A percentile compares a stretch with the other conserved stretches of the same genome.
These are phyloP conservation scores for Acrocalymma vagum DNA, from an alignment of 2,329 filamentous ascomycete genomes.

Conservation along the genomic window DNA sequence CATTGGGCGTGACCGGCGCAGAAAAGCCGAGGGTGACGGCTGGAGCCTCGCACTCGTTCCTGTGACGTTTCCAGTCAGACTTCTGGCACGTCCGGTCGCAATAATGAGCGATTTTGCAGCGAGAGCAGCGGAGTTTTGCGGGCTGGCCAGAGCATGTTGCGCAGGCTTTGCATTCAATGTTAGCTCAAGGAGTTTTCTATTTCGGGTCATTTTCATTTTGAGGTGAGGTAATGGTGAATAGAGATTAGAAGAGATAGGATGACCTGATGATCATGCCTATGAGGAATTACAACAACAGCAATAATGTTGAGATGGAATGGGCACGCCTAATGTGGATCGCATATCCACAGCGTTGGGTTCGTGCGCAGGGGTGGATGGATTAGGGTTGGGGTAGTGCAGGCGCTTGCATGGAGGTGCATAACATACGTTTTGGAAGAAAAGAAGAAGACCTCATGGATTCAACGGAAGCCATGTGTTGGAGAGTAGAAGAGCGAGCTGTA, in stretches of 20 bases:
- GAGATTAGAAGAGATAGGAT: too few relatives aligned
- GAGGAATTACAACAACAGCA: too few relatives aligned
- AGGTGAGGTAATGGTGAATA: neutral
- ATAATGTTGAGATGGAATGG: too few relatives aligned
- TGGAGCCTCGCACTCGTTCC: constrained; percentile 51
- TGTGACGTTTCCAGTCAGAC: constrained; percentile 60
- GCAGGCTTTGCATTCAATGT: constrained; percentile 34
- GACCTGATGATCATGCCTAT: too few relatives aligned
- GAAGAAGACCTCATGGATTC: constrained; percentile 33
- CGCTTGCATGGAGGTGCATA: constrained; percentile 35
- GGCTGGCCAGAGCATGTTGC: constrained; percentile 31
- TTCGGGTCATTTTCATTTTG: neutral
- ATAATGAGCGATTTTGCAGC: constrained; percentile 57
- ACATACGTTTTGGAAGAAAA: constrained; percentile 34
- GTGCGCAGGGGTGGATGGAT: constrained; percentile 16
- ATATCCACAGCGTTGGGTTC: too few relatives aligned
- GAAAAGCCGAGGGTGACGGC: constrained; percentile 33
- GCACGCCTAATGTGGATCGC: neutral
- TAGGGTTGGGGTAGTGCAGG: constrained; percentile 23
- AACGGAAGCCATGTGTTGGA: constrained; percentile 33
- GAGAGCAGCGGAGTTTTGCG: constrained; percentile 52
- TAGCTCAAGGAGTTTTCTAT: too few relatives aligned
- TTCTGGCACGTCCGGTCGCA: constrained; percentile 64
- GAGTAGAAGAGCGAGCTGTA: constrained; percentile 33
- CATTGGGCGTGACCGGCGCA: constrained; percentile 33